A percentile compares a stretch with the other conserved stretches of the same genome.
phyloP scores from a whole-genome alignment of 148 eudicot genomes.

The Suaeda aralocaspica region DNA sequence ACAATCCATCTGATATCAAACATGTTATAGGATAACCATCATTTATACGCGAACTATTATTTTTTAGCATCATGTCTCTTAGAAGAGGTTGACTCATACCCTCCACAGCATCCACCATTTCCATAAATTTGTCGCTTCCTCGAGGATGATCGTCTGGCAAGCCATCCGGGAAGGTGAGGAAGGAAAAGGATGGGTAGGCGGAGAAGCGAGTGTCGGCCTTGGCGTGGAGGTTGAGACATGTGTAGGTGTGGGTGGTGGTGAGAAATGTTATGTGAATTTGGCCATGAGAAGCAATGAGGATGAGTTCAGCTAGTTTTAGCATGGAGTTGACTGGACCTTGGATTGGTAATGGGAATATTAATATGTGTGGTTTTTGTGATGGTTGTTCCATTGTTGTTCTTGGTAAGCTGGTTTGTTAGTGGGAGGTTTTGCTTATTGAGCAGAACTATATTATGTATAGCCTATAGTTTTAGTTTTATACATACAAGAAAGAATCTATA shows the following conservation, averaged over 20 bases:
- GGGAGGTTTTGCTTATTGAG: too few relatives aligned
- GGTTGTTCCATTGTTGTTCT: neutral
- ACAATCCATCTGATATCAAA: conserved; percentile 15
- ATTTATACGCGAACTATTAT: too few relatives aligned
- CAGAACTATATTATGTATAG: too few relatives aligned
- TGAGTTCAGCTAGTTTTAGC: conserved; percentile 25
- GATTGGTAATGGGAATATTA: conserved; percentile 30
- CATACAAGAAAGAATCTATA: too few relatives aligned
- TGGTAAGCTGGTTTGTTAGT: too few relatives aligned
- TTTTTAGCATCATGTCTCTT: neutral
- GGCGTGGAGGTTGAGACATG: conserved; percentile 5
- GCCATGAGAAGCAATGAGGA: neutral
- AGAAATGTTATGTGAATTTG: conserved; percentile 14
- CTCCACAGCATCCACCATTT: conserved; percentile 10
- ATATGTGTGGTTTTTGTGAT: conserved; percentile 20
- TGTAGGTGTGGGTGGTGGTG: conserved; percentile 10
- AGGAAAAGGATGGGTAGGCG: neutral
- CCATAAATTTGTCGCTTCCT: conserved; percentile 2
- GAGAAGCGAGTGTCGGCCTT: neutral
- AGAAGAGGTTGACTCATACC: neutral
- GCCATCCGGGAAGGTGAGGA: conserved; percentile 5
- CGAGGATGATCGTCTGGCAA: conserved; percentile 13
- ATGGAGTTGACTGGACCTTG: conserved; percentile 33
- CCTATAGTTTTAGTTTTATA: too few relatives aligned
- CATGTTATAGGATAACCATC: conserved; percentile 2